These are phyloP conservation scores for Talaromyces sp. DNA, from an alignment of 2,329 filamentous ascomycete genomes.

Conservation along the genomic window DNA sequence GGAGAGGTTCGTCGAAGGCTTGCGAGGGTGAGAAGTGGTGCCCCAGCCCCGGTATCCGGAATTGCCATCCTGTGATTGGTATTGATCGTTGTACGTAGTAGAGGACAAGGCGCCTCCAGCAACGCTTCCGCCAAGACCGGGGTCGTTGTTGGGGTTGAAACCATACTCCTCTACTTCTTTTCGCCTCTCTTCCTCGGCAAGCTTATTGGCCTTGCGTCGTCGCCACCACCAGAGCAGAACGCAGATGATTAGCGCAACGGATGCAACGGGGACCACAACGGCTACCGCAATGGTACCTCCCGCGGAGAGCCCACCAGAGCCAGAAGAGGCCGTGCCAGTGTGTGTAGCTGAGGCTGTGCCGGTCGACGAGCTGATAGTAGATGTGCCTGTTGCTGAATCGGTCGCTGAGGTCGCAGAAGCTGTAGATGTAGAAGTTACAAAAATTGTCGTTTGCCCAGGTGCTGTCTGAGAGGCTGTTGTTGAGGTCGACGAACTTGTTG, in stretches of 20 bases:
- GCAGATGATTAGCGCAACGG: conserved; percentile 76
- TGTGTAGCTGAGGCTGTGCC: conserved; percentile 19
- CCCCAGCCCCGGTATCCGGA: conserved; percentile 95
- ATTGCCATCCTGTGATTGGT: conserved; percentile 31
- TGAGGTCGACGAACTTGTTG: conserved; percentile 4
- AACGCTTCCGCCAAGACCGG: conserved; percentile 65
- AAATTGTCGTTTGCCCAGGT: not conserved
- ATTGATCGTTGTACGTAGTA: conserved; percentile 34
- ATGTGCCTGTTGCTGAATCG: not conserved
- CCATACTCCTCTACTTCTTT: conserved; percentile 98
- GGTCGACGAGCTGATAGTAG: conserved; percentile 12
- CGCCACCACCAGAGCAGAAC: conserved; percentile 82
- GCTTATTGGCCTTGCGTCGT: conserved; percentile 80
- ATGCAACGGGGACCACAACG: conserved; percentile 88
- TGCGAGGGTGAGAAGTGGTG: conserved; percentile 71
- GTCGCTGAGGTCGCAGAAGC: conserved; percentile 3
- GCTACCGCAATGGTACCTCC: conserved; percentile 81
- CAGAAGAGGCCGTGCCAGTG: conserved; percentile 19
- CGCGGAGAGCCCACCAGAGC: conserved; percentile 38
- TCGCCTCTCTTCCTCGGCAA: conserved; percentile 79
- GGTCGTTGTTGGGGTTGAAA: conserved; percentile 96
- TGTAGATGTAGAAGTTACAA: conserved; percentile 20
- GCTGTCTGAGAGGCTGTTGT: conserved; percentile 8
- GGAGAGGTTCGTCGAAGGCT: conserved; percentile 85
- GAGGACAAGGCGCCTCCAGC: conserved; percentile 45